Percentiles rank a stretch among this genome's conserved stretches.
phyloP scores from a whole-genome alignment of 2,329 filamentous ascomycete genomes.

The Rosellinia necatrix region DNA sequence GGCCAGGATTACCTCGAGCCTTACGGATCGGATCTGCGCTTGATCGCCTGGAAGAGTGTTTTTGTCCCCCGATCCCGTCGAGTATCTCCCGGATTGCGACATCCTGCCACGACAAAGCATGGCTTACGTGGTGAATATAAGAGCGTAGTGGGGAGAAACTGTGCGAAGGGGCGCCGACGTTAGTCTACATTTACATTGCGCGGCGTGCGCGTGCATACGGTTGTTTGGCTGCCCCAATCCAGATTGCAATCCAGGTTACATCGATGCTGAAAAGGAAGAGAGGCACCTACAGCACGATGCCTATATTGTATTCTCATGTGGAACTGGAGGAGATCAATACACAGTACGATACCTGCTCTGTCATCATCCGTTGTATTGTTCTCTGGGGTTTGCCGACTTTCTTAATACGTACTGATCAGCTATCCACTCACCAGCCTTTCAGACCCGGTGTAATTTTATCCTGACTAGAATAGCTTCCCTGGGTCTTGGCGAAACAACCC shows the following conservation, averaged over 20 bases:
- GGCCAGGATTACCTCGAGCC: conserved; percentile 2
- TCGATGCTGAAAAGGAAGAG: conserved; percentile 22
- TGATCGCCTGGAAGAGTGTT: conserved; percentile 12
- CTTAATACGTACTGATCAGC: conserved; percentile 16
- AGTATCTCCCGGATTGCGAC: conserved; percentile 22
- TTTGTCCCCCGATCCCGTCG: conserved; percentile 11
- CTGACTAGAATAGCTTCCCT: conserved; percentile 25
- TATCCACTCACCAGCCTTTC: conserved; percentile 1
- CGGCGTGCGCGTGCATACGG: conserved; percentile 12
- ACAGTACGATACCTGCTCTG: background rate
- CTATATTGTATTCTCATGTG: conserved; percentile 15
- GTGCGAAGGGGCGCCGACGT: background rate
- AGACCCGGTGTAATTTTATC: conserved; percentile 16
- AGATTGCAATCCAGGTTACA: conserved; percentile 14
- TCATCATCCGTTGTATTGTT: conserved; percentile 9
- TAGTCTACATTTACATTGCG: background rate
- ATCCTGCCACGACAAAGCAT: conserved; percentile 14
- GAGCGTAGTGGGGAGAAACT: background rate
- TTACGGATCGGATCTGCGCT: conserved; percentile 25
- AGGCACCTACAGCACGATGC: conserved; percentile 9
- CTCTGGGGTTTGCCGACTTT: conserved; percentile 1
- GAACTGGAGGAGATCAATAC: background rate
- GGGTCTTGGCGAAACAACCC: conserved; percentile 20
- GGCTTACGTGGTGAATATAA: conserved; percentile 12
- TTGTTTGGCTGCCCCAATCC: conserved; percentile 20